A percentile compares a stretch with the other conserved stretches of the same genome.
These are phyloP conservation scores for Plantago major DNA, from an alignment of 257 asterid genomes.

Conservation along the genomic window DNA sequence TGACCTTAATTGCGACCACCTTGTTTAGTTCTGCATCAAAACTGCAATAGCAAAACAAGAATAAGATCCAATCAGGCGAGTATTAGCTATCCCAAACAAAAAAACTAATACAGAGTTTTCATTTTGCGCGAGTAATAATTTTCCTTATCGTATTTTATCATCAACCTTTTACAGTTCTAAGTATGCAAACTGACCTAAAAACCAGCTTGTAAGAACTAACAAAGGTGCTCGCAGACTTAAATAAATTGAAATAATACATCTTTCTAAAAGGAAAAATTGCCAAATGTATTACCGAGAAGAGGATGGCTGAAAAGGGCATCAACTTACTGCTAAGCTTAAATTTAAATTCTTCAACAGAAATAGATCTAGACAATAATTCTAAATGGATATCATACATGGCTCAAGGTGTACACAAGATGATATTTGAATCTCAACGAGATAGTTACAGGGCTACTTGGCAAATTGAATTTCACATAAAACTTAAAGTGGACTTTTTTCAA, in stretches of 20 bases:
- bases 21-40: conserved; percentile 86
- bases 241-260: neutral
- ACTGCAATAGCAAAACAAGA: conserved; percentile 47
- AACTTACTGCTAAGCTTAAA: neutral
- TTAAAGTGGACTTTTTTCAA: neutral
- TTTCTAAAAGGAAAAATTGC: neutral
- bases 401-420: neutral
- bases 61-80: conserved; percentile 10
- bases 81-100: neutral
- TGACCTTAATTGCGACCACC: conserved; percentile 96
- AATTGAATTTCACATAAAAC: neutral
- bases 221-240: neutral
- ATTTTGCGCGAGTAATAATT: neutral
- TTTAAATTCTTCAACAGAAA: neutral
- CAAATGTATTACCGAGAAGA: neutral
- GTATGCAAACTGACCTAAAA: neutral
- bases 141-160: neutral
- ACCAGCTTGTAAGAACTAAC: neutral
- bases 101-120: neutral
- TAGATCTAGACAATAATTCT: neutral
- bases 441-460: too few species aligned
- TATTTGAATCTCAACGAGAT: too few species aligned
- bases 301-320: neutral
- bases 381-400: neutral
- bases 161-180: neutral